Conservation (phyloP, 2,329 filamentous ascomycete species). For the Lecanicillium sp. region DNA sequence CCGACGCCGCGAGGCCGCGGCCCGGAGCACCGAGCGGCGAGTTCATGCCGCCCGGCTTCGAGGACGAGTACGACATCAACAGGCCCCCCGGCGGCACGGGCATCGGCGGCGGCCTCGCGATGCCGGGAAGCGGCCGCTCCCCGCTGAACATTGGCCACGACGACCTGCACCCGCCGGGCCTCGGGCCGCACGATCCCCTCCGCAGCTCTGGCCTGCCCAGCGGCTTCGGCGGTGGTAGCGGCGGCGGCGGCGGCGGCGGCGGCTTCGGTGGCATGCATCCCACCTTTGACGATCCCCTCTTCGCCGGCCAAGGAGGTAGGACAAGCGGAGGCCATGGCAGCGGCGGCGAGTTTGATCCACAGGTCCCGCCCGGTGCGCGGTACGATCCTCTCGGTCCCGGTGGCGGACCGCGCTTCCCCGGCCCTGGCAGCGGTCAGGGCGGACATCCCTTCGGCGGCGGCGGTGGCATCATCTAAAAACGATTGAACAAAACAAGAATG, state of each 20-base stretch:
- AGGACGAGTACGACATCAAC: conserved; percentile 84
- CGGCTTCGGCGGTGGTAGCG: conserved; percentile 24
- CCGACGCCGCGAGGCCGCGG: conserved; percentile 47
- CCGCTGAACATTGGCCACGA: conserved; percentile 73
- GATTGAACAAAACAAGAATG: background rate
- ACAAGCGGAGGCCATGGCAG: conserved; percentile 38
- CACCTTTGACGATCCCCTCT: conserved; percentile 86
- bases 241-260: conserved; percentile 25
- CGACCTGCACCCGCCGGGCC: conserved; percentile 79
- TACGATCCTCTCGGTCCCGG: conserved; percentile 84
- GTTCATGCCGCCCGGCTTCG: conserved; percentile 83
- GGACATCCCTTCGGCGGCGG: conserved; percentile 24
- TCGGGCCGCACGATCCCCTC: conserved; percentile 81
- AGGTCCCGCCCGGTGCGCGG: conserved; percentile 78
- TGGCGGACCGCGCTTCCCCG: conserved; percentile 40
- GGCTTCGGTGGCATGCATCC: conserved; percentile 86
- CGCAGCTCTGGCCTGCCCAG: conserved; percentile 53
- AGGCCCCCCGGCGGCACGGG: conserved; percentile 41
- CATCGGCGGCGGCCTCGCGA: conserved; percentile 19
- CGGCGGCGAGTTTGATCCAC: conserved; percentile 47
- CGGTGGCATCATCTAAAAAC: conserved; percentile 28
- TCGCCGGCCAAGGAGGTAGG: conserved; percentile 50
- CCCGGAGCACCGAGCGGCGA: conserved; percentile 59
- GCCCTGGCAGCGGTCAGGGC: conserved; percentile 34
- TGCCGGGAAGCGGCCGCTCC: conserved; percentile 37